A percentile compares a stretch with the other conserved stretches of the same genome.
Evolutionary conservation across 1,284 basidiomycete genomes (phyloP).

Genomic region (Hypsizygus ulmarius): DNA sequence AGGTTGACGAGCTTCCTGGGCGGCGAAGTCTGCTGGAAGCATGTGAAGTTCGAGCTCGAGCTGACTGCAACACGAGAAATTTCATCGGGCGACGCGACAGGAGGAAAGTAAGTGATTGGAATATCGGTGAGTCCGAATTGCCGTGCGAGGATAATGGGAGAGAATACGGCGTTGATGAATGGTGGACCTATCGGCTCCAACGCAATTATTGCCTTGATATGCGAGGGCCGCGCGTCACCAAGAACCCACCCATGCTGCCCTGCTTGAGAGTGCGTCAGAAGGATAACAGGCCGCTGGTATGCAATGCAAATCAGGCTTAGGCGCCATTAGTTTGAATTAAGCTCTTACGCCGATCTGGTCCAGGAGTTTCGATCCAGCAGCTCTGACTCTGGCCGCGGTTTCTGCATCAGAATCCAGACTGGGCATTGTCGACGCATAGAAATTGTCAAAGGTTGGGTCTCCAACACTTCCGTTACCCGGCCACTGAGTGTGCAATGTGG

Average conservation of each 20-base stretch:
- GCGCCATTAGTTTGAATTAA: neutral
- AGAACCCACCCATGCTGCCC: conserved; percentile 47
- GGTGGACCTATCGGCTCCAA: conserved; percentile 49
- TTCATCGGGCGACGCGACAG: conserved; percentile 35
- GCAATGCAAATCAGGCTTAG: neutral
- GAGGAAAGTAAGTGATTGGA: conserved; percentile 42
- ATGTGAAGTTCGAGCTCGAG: conserved; percentile 32
- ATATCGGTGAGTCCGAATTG: conserved; percentile 44
- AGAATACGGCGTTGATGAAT: conserved; percentile 43
- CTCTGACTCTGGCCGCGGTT: conserved; percentile 31
- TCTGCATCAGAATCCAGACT: conserved; percentile 32
- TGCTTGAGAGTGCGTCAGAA: conserved; percentile 48
- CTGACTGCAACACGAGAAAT: conserved; percentile 27
- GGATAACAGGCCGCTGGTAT: conserved; percentile 35
- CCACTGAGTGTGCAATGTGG: conserved; percentile 49
- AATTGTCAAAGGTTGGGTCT: conserved; percentile 43
- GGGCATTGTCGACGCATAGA: conserved; percentile 41
- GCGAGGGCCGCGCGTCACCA: conserved; percentile 41
- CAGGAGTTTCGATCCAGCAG: conserved; percentile 33
- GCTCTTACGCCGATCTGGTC: conserved; percentile 38
- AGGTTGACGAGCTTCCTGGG: conserved; percentile 42
- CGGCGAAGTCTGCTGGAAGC: conserved; percentile 41
- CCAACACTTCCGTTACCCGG: conserved; percentile 46
- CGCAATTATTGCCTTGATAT: conserved; percentile 44
- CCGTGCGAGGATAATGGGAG: conserved; percentile 33